A percentile compares a stretch with the other conserved stretches of the same genome.
These are phyloP conservation scores for Tolypocladium capitatum DNA, from an alignment of 2,329 filamentous ascomycete genomes.

Conservation along the genomic window DNA sequence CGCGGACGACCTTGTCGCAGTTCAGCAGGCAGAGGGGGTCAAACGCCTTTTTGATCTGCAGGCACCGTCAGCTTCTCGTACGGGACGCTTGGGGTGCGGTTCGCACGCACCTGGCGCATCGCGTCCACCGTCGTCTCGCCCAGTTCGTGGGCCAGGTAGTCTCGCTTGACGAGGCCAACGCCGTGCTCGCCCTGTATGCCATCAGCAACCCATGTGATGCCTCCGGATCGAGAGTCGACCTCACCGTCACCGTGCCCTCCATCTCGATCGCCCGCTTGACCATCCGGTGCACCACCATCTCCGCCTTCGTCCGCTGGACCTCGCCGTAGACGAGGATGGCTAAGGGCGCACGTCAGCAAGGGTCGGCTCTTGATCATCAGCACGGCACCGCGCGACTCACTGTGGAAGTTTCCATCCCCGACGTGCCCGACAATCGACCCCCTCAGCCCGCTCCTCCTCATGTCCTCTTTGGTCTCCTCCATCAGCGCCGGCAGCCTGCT, in stretches of 20 bases:
- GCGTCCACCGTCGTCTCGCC: slow-evolving; percentile 62
- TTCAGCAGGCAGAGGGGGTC: slow-evolving; percentile 62
- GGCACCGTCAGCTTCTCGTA: background rate
- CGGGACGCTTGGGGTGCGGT: rapidly evolving
- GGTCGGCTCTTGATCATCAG: background rate
- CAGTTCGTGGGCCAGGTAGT: slow-evolving; percentile 69
- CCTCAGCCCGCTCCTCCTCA: slow-evolving; percentile 28
- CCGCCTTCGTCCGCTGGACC: slow-evolving; percentile 51
- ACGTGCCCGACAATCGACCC: slow-evolving; percentile 55
- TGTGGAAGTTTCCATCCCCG: slow-evolving; percentile 69
- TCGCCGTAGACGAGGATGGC: slow-evolving; percentile 49
- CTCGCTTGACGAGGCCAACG: slow-evolving; percentile 71
- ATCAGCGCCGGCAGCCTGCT: slow-evolving; percentile 61
- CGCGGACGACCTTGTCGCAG: slow-evolving; percentile 54
- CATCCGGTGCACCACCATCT: slow-evolving; percentile 67
- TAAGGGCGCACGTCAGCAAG: slow-evolving; percentile 9
- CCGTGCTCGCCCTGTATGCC: slow-evolving; percentile 58
- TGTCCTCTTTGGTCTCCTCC: slow-evolving; percentile 49
- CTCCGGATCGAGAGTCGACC: slow-evolving; percentile 6
- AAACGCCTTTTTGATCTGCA: slow-evolving; percentile 63
- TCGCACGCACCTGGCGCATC: slow-evolving; percentile 59
- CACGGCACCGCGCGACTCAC: slow-evolving; percentile 13
- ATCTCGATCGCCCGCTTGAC: slow-evolving; percentile 74
- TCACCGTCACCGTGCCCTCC: slow-evolving; percentile 67
- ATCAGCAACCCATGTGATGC: slow-evolving; percentile 3